A percentile compares a stretch with the other conserved stretches of the same genome.
Conservation (phyloP, 768 basidiomycete species). For the Trametopsis cervina region DNA sequence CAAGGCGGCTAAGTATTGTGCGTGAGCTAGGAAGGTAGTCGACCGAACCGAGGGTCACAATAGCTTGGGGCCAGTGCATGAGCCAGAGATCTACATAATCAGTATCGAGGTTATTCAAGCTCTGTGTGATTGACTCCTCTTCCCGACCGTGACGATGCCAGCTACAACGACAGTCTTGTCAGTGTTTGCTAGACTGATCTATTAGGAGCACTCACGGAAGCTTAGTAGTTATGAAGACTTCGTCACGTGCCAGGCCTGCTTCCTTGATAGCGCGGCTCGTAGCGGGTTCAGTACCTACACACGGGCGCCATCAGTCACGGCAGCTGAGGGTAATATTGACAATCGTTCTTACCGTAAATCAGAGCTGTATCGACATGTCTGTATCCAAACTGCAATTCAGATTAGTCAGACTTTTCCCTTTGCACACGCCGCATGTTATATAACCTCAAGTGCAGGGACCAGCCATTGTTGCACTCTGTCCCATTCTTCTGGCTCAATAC, state of each 20-base stretch:
- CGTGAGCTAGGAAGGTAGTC: neutral
- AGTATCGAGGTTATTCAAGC: constrained; percentile 20
- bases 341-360: constrained; percentile 15
- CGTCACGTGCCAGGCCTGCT: constrained; percentile 52
- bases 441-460: constrained; percentile 33
- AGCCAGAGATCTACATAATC: constrained; percentile 36
- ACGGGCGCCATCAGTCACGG: neutral
- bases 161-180: constrained; percentile 17
- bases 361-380: constrained; percentile 27
- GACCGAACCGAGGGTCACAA: constrained; percentile 22
- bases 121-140: constrained; percentile 23
- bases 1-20: neutral
- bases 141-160: constrained; percentile 30
- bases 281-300: constrained; percentile 19
- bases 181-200: neutral
- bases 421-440: too few species aligned
- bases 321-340: too few species aligned
- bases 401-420: too few species aligned
- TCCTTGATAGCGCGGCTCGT: constrained; percentile 27
- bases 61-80: constrained; percentile 42
- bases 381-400: constrained; percentile 19
- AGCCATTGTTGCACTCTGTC: constrained; percentile 33
- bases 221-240: constrained; percentile 65
- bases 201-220: constrained; percentile 26
- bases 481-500: constrained; percentile 26